These are phyloP conservation scores for Phytophthora pluvialis DNA, from an alignment of 352 stramenopile species.

Conservation along the genomic window DNA sequence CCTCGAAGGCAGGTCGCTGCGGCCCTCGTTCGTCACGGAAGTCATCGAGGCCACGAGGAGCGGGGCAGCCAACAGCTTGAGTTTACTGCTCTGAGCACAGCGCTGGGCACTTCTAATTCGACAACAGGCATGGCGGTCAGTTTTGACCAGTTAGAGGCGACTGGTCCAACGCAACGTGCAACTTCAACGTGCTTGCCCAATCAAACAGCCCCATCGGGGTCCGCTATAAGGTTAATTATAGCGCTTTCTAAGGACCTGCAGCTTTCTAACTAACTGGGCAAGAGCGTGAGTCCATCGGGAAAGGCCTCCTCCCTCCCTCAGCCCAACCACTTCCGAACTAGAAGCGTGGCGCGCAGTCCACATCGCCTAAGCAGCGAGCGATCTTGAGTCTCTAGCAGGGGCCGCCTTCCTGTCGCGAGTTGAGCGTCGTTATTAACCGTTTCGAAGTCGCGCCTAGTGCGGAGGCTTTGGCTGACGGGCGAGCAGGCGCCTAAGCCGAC, in stretches of 20 bases:
- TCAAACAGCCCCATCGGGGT: not conserved
- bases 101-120: not conserved
- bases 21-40: constrained; percentile 4
- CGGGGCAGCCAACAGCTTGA: not conserved
- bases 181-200: constrained; percentile 27
- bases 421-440: constrained; percentile 27
- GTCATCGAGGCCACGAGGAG: not conserved
- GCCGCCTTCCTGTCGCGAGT: constrained; percentile 14
- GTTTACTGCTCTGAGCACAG: constrained; percentile 11
- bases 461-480: constrained; percentile 14
- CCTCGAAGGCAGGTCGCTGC: not conserved
- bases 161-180: constrained; percentile 23
- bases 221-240: constrained; percentile 19
- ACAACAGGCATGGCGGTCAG: not conserved
- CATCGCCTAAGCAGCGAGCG: constrained; percentile 9
- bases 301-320: too few species aligned
- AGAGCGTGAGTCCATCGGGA: constrained; percentile 1
- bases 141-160: constrained; percentile 16
- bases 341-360: constrained; percentile 26
- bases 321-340: constrained; percentile 31
- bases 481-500: constrained; percentile 26
- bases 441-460: constrained; percentile 18
- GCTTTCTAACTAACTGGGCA: too few species aligned
- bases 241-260: too few species aligned
- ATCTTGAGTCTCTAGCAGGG: constrained; percentile 18